Evolutionary conservation across 345 rosid genomes (phyloP), one percentile per base, ranked within the genome.

Genomic region (Diplotaxis tenuifolia): DNA sequence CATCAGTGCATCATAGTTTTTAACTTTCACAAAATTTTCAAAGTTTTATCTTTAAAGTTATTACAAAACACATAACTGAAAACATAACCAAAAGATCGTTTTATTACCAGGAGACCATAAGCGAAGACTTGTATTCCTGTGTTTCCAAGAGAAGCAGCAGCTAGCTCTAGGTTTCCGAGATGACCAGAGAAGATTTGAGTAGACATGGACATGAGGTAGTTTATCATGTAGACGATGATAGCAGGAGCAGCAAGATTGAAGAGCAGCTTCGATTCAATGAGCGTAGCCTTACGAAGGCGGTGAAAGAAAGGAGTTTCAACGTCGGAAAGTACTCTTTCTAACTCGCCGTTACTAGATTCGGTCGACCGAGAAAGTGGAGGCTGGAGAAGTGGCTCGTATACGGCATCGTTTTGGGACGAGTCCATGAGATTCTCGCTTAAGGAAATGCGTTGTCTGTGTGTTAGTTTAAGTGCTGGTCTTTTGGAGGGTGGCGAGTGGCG

Each of bases 81-180:
- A 11, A 22, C 14, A 55, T 1, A 53, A 4, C 25, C 11, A 53
- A 53, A 4, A 53, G 27, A 53, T 21, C 58, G 21, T 53, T 11
- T 23, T 6, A 1, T 23, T 55, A 74, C 78, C 79, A 75, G 25
- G 68, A 75, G 79, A 53, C 79, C 79, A 16, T 61, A 75, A 3
- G 79, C 79, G 62, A 87, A 80, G n/a, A 83, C 20, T 75, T 87
- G 86, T 64, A 87, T 76, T 62, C 88, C 87, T 23, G 82, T 82
- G 80, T 85, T 87, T 38, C 91, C 91, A 0, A 87, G 84, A 25
- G 88, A 87, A 62, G 84, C 81, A 21, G 82, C 88, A 7, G 86
- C 87, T 4, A 84, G 88, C 49, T 87, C 82, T 14, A 85, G 84
- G 74, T 82, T 85, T 9, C 86, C 87, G 31, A 87, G 88, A 40